A percentile compares a stretch with the other conserved stretches of the same genome.
phyloP scores from a whole-genome alignment of 2,329 filamentous ascomycete species.

The Diaporthe velutina region DNA sequence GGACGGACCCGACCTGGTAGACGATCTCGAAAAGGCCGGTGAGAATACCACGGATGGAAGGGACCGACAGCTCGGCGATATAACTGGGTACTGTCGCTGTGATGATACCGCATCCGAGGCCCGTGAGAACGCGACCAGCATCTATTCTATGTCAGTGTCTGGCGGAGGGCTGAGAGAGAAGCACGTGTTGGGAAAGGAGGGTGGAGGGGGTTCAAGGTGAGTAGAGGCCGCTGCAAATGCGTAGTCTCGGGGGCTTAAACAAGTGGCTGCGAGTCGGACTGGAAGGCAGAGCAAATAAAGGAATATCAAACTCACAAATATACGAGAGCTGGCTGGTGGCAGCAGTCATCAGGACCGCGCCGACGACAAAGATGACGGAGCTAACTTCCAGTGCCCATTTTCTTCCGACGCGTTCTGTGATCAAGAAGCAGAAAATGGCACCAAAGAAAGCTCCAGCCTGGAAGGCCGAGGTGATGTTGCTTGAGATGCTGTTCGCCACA shows the following conservation, averaged over 20 bases:
- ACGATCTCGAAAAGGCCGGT: slow-evolving; percentile 66
- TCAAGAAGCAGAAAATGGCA: slow-evolving; percentile 60
- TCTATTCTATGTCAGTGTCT: slow-evolving; percentile 65
- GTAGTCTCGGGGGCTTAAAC: too few relatives aligned
- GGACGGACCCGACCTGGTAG: slow-evolving; percentile 64
- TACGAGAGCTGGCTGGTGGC: slow-evolving; percentile 55
- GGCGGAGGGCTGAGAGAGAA: slow-evolving; percentile 57
- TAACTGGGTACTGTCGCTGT: slow-evolving; percentile 73
- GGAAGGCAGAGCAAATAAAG: slow-evolving; percentile 34
- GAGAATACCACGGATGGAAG: slow-evolving; percentile 69
- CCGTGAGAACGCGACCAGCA: slow-evolving; percentile 68
- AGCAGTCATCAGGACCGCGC: slow-evolving; percentile 58
- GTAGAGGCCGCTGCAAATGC: neutral
- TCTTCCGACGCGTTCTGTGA: slow-evolving; percentile 63
- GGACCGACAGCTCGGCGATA: slow-evolving; percentile 72
- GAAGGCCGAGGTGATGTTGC: slow-evolving; percentile 62
- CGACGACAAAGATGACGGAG: slow-evolving; percentile 58
- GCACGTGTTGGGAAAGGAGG: slow-evolving; percentile 54
- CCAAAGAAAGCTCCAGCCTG: slow-evolving; percentile 67
- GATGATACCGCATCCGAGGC: slow-evolving; percentile 68
- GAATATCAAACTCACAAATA: slow-evolving; percentile 59
- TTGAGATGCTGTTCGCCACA: slow-evolving; percentile 54
- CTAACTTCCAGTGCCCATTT: slow-evolving; percentile 63
- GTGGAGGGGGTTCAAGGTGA: too few relatives aligned
- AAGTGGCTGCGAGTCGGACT: neutral